phyloP scores from a whole-genome alignment of 192 early-diverging fungal species.

The Mortierella antarctica region DNA sequence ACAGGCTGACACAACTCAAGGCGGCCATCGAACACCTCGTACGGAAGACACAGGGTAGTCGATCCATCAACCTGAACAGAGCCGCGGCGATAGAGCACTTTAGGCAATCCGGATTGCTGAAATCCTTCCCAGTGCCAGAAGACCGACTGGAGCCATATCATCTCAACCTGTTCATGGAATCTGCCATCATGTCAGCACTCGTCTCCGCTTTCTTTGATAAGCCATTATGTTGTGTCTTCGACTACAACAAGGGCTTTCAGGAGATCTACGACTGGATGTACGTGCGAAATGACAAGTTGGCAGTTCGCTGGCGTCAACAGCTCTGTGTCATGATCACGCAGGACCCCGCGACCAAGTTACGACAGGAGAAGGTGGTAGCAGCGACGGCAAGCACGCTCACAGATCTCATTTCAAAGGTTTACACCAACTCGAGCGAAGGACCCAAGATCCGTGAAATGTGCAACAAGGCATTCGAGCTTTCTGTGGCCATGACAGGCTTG shows the following conservation, averaged over 20 bases:
- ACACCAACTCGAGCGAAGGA: conserved; percentile 15
- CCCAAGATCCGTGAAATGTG: conserved; percentile 39
- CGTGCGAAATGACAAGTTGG: conserved; percentile 14
- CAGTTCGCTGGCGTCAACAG: conserved; percentile 51
- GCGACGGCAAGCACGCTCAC: conserved; percentile 4
- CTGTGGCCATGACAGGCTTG: conserved; percentile 36
- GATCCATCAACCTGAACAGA: conserved; percentile 31
- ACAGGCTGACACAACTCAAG: conserved; percentile 29
- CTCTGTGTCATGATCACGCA: conserved; percentile 42
- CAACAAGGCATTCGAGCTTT: conserved; percentile 29
- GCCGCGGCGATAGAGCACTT: conserved; percentile 32
- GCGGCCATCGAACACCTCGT: conserved; percentile 33
- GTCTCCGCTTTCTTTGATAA: conserved; percentile 33
- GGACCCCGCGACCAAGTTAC: conserved; percentile 29
- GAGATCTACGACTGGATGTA: conserved; percentile 51
- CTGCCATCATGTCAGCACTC: conserved; percentile 24
- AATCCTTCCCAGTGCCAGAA: conserved; percentile 17
- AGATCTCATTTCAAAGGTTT: conserved; percentile 25
- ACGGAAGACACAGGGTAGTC: conserved; percentile 33
- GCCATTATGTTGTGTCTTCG: conserved; percentile 37
- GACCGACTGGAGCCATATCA: conserved; percentile 30
- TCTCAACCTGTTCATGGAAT: conserved; percentile 48
- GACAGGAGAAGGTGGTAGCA: conserved; percentile 28
- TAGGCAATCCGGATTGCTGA: conserved; percentile 14
- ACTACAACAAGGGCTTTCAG: conserved; percentile 39